Evolutionary conservation across 768 basidiomycete genomes (phyloP).

Genomic region (Lactarius hatsudake): DNA sequence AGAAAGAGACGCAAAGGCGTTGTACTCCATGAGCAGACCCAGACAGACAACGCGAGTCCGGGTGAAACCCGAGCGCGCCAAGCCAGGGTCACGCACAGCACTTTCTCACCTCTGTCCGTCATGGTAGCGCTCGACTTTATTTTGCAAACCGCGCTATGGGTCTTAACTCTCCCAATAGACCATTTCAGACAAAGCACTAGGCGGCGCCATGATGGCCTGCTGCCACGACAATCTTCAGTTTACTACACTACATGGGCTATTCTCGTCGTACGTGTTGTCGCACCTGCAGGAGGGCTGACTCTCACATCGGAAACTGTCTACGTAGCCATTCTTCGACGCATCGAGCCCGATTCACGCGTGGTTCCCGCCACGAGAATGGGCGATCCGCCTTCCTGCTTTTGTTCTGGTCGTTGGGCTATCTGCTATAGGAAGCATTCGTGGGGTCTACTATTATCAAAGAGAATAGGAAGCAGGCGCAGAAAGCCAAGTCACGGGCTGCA

Average conservation of each 20-base stretch:
- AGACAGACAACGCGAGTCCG: not conserved
- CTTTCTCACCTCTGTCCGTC: not conserved
- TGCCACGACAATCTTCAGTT: slow-evolving; percentile 70
- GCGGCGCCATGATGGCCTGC: slow-evolving; percentile 76
- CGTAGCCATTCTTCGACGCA: slow-evolving; percentile 76
- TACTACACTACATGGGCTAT: slow-evolving; percentile 95
- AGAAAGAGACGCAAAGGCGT: slow-evolving; percentile 79
- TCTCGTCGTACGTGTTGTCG: slow-evolving; percentile 59
- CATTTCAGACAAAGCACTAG: slow-evolving; percentile 75
- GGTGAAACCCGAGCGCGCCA: not conserved
- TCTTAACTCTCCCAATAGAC: slow-evolving; percentile 45
- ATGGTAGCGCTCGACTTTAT: slow-evolving; percentile 13
- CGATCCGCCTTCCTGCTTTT: slow-evolving; percentile 80
- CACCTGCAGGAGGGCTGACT: slow-evolving; percentile 8
- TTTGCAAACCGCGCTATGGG: not conserved
- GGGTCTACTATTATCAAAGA: slow-evolving; percentile 73
- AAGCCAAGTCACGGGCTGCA: slow-evolving; percentile 59
- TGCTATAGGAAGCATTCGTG: slow-evolving; percentile 76
- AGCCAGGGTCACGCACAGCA: not conserved
- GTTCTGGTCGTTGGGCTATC: slow-evolving; percentile 76
- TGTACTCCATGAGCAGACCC: slow-evolving; percentile 53
- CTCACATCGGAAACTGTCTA: slow-evolving; percentile 13
- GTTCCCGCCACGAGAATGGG: slow-evolving; percentile 93
- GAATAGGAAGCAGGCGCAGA: slow-evolving; percentile 63
- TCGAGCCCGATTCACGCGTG: slow-evolving; percentile 69